These are phyloP conservation scores for Trypanosoma theileri DNA, from an alignment of 208 protist species.

Conservation along the genomic window DNA sequence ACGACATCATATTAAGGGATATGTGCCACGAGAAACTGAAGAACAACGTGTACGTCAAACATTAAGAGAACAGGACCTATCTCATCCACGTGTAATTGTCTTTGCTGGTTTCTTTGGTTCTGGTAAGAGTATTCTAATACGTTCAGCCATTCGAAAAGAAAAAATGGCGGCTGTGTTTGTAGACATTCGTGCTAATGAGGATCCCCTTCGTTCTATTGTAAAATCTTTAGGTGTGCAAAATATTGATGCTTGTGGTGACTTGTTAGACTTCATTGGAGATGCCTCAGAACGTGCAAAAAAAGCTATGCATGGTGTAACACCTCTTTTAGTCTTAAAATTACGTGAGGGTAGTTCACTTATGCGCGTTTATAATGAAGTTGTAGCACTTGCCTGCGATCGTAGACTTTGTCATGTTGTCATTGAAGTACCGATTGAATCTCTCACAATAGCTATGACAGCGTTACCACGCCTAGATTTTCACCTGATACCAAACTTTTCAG, in stretches of 20 bases:
- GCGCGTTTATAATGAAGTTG: slow-evolving; percentile 79
- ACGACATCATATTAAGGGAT: not conserved
- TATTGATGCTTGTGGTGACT: slow-evolving; percentile 83
- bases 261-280: slow-evolving; percentile 80
- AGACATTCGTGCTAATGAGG: slow-evolving; percentile 70
- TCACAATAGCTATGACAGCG: slow-evolving; percentile 52
- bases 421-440: slow-evolving; percentile 69
- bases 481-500: slow-evolving; percentile 69
- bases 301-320: slow-evolving; percentile 51
- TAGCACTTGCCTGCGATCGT: slow-evolving; percentile 69
- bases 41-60: slow-evolving; percentile 57
- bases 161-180: slow-evolving; percentile 73
- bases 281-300: slow-evolving; percentile 59
- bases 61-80: slow-evolving; percentile 55
- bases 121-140: slow-evolving; percentile 71
- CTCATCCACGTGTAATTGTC: slow-evolving; percentile 72
- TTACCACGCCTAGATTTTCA: slow-evolving; percentile 81
- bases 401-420: slow-evolving; percentile 76
- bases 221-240: slow-evolving; percentile 78
- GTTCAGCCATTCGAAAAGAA: slow-evolving; percentile 55
- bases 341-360: slow-evolving; percentile 65
- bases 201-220: slow-evolving; percentile 61
- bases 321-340: slow-evolving; percentile 74
- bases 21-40: slow-evolving; percentile 53
- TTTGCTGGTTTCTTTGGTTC: slow-evolving; percentile 72